phyloP scores from a whole-genome alignment of 768 basidiomycete genomes.

The Multifurca ochricompacta region DNA sequence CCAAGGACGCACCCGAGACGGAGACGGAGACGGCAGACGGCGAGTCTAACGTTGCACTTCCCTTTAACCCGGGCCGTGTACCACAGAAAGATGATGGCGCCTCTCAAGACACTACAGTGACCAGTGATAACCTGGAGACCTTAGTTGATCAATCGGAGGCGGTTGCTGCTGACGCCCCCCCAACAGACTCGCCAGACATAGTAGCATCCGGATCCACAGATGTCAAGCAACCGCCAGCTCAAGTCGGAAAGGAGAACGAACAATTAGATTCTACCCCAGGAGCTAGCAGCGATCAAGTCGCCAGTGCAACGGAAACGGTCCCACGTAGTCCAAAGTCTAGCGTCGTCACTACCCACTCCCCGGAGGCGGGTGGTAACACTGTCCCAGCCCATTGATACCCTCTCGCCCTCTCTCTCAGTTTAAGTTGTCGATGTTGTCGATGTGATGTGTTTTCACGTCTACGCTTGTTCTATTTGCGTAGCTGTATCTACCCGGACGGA shows the following conservation, averaged over 20 bases:
- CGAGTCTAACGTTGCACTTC: background rate
- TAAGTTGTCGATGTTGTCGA: background rate
- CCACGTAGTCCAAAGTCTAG: background rate
- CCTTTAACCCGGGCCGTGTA: background rate
- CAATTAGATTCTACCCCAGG: background rate
- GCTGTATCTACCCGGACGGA: conserved; percentile 1
- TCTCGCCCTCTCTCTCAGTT: background rate
- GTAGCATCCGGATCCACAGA: background rate
- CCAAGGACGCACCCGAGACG: background rate
- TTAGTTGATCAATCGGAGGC: conserved; percentile 1
- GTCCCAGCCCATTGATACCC: background rate
- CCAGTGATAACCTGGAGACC: conserved; percentile 6
- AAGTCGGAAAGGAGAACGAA: background rate
- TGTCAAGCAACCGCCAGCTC: background rate
- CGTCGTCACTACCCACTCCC: background rate
- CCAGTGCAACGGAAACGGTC: background rate
- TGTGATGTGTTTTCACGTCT: background rate
- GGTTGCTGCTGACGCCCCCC: background rate
- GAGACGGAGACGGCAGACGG: background rate
- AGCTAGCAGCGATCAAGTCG: background rate
- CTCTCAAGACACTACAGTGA: conserved; percentile 1
- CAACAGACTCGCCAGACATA: background rate
- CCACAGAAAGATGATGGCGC: conserved; percentile 1
- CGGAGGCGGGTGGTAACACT: background rate
- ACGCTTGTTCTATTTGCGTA: background rate